Base-by-base conservation (phyloP, 2,329 filamentous ascomycete species). In the Calonectria pauciramosa region DNA sequence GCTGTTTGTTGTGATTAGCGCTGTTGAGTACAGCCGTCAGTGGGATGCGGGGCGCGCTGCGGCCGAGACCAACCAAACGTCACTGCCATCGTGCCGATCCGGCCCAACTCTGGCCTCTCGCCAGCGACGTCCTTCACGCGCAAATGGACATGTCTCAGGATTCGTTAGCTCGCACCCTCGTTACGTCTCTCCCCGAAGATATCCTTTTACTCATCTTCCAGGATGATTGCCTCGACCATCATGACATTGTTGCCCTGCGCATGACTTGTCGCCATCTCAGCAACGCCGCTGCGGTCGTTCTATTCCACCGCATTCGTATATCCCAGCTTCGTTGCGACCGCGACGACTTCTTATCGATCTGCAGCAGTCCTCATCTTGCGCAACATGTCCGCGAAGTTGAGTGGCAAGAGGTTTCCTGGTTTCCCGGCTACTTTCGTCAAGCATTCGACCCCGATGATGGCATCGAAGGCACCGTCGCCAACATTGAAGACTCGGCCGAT, bases 401-500 rank as follows among this genome's bases (percentile, higher is more conserved):
- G 20, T 68, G 66, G 66, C 66, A 68, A 52, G 66, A 68, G n/a
- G 38, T 68, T 2, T 68, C 66, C 18, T 68, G 66, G 66, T 47
- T 56, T 41, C 51, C 51, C 10, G 66, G 52, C 20, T 68, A 59
- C 38, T 68, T 68, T 68, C 23, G 18, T 51, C 34, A 44, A 18
- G 5, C 20, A 34, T 44, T 32, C 16, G n/a, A 54, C 13, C 26
- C 36, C 13, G 64, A 67, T 36, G 64, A 56, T 3, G 28, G 8
- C 36, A 49, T 32, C 20, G 28, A 59, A 23, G 7, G 18, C 1
- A 47, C 28, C 18, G 30, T 38, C 7, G 52, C 23, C 38, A 68
- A 59, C 9, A 38, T 68, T 36, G 52, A 59, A 3, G 52, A 28
- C 14, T 59, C 41, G 11, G 51, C 66, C 26, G 28, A 23, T 28